These are phyloP conservation scores for Lichtheimia ornata DNA, from an alignment of 371 early-diverging fungal species.

Conservation along the genomic window DNA sequence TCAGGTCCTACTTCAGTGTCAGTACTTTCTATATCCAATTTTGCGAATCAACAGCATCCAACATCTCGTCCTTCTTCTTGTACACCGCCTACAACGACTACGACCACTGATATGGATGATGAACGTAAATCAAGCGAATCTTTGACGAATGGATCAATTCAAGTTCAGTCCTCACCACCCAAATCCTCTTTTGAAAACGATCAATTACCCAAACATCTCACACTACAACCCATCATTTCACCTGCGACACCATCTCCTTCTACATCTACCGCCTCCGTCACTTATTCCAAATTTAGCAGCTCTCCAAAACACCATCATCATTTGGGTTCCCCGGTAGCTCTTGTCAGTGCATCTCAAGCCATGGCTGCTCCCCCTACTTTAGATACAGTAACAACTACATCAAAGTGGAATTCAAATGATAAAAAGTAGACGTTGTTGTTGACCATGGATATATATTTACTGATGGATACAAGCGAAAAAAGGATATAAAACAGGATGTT, in stretches of 20 bases:
- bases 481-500: too few species aligned
- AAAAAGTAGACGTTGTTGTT: conserved; percentile 3
- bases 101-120: background rate
- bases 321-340: conserved; percentile 20
- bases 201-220: conserved; percentile 15
- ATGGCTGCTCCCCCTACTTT: conserved; percentile 38
- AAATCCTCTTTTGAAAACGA: conserved; percentile 6
- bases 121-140: too few species aligned
- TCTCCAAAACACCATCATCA: conserved; percentile 23
- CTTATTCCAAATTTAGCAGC: conserved; percentile 3
- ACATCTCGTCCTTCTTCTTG: background rate
- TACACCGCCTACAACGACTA: background rate
- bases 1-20: conserved; percentile 47
- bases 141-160: too few species aligned
- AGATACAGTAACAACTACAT: conserved; percentile 41
- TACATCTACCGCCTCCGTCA: conserved; percentile 11
- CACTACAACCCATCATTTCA: conserved; percentile 21
- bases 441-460: background rate
- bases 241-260: conserved; percentile 7
- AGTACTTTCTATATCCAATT: conserved; percentile 50
- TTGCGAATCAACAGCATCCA: conserved; percentile 22
- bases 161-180: conserved; percentile 15
- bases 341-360: conserved; percentile 34
- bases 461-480: too few species aligned
- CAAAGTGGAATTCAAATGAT: conserved; percentile 17